Base-by-base conservation (phyloP, 768 basidiomycete genomes). In the Tephrocybe sp. region DNA sequence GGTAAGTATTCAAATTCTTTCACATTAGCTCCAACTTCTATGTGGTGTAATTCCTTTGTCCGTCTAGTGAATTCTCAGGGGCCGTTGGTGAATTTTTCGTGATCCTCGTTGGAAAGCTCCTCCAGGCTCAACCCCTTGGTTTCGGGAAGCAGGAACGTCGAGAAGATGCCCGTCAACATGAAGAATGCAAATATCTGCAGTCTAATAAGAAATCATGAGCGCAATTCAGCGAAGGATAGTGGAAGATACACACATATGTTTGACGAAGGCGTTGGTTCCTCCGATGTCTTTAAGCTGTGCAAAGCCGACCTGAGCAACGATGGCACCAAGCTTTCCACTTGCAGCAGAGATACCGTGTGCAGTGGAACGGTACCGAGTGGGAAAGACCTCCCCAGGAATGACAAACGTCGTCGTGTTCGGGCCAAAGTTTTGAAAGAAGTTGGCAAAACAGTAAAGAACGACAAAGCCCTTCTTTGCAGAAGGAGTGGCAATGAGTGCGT, bases 381-480 rank as follows among this genome's bases (percentile, higher is more conserved):
- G 91, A 81, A 90, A 93, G 18, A 76, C 78, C 64, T 94, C 92
- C 56, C 88, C 89, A 0, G 91, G 90, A 3, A 92, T 72, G 48
- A 92, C 53, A 66, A 93, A 93, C 0, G 90, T 91, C 0, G 88
- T 92, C 0, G 79, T 79, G 59, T 91, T 90, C 7, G 86, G 88
- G 1, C 88, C 90, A 55, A 91, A 93, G 70, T 93, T 93, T 73
- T 90, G 86, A 86, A 92, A 90, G 73, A 91, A 91, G 65, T 89
- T 87, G 60, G 89, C 80, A n/a, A 93, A 72, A 65, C 89, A 89
- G 73, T 93, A 93, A 21, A 90, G 78, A 72, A 88, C 86, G 44
- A 90, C 84, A 65, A 93, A 92, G 2, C 76, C 88, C 30, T 81
- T 80, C 14, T 42, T 75, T 18, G 70, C 65, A 1, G 64, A 9